Evolutionary conservation across 768 basidiomycete species (phyloP).

Genomic region (Russula vinacea): DNA sequence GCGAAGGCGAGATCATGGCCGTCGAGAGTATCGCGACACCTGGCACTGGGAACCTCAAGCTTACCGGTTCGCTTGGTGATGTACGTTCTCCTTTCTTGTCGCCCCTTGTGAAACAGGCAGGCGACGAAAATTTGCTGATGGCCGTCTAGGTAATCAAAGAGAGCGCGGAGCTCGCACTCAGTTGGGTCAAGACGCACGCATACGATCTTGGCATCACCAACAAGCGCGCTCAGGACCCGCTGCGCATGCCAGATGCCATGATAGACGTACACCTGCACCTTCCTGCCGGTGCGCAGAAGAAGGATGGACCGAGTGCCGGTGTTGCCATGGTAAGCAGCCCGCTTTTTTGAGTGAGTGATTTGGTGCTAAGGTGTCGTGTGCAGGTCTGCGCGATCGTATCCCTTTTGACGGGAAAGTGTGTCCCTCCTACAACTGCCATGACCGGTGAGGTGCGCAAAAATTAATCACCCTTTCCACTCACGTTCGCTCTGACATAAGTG

Average conservation of each 20-base stretch:
- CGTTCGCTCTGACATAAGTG: not conserved
- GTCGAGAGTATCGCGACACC: conserved; percentile 82
- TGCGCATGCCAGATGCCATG: conserved; percentile 59
- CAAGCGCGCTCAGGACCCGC: conserved; percentile 63
- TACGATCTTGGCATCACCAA: conserved; percentile 77
- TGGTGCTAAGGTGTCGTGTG: not conserved
- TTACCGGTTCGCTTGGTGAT: conserved; percentile 84
- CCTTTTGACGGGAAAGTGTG: conserved; percentile 69
- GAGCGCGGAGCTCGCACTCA: conserved; percentile 83
- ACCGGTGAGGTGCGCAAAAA: conserved; percentile 70
- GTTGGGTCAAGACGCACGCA: conserved; percentile 87
- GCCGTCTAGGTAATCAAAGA: conserved; percentile 61
- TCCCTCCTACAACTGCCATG: conserved; percentile 76
- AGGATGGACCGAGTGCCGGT: conserved; percentile 91
- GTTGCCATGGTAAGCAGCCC: conserved; percentile 67
- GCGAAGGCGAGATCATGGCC: conserved; percentile 79
- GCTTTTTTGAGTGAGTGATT: not conserved
- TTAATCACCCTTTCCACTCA: not conserved
- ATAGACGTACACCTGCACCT: conserved; percentile 88
- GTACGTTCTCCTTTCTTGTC: conserved; percentile 37
- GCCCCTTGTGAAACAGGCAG: too few relatives aligned
- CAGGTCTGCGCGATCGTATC: conserved; percentile 86
- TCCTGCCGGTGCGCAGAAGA: conserved; percentile 87
- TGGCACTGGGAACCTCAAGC: conserved; percentile 65
- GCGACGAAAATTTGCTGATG: not conserved